Conservation (phyloP, 345 rosid genomes). For the Salix arbutifolia region DNA sequence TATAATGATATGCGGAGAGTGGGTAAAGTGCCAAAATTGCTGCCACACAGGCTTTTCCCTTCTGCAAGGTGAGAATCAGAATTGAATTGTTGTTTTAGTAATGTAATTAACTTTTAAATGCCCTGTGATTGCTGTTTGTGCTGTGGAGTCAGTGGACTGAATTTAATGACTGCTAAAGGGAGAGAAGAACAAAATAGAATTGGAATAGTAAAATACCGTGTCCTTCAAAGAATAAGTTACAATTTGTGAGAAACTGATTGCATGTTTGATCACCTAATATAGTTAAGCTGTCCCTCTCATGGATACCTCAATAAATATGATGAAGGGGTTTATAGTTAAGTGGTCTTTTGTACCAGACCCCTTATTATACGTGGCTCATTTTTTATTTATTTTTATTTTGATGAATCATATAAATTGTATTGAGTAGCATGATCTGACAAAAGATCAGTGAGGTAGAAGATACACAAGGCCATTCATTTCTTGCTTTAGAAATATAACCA, state of each 20-base stretch:
- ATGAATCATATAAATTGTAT: background rate
- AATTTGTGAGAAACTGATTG: background rate
- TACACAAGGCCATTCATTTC: background rate
- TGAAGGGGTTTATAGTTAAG: background rate
- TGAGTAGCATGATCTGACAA: background rate
- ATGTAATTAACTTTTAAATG: background rate
- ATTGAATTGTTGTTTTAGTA: background rate
- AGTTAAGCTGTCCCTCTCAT: background rate
- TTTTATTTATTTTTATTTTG: background rate
- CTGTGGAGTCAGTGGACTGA: background rate
- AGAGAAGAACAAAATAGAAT: background rate
- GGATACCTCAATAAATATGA: background rate
- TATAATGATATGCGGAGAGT: constrained; percentile 88
- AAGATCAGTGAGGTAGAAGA: background rate
- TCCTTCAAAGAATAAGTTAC: background rate
- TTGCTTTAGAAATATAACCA: background rate
- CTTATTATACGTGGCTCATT: background rate
- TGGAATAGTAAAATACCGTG: too few species aligned
- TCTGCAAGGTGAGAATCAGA: constrained; percentile 72
- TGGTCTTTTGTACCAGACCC: background rate
- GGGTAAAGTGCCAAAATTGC: constrained; percentile 89
- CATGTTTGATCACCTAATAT: background rate
- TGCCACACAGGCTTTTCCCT: constrained; percentile 90
- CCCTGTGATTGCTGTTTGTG: background rate
- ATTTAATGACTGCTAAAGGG: background rate